These are phyloP conservation scores for Trichoderma sp. DNA, from an alignment of 2,329 filamentous ascomycete genomes.

Conservation along the genomic window DNA sequence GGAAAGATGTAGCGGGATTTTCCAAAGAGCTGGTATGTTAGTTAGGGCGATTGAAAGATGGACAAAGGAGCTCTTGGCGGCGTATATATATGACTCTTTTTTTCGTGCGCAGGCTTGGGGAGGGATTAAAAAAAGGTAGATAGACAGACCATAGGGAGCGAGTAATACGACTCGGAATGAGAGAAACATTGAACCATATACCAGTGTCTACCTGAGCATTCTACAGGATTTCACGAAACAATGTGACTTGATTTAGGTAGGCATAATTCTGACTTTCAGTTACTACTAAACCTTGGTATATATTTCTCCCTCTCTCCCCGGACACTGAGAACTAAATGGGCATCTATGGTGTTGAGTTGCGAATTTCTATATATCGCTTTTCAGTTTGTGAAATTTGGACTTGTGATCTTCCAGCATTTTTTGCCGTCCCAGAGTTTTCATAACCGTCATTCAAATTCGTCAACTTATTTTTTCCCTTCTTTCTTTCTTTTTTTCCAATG, in stretches of 20 bases:
- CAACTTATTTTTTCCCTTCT: background rate
- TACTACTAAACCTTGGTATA: background rate
- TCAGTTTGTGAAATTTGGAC: background rate
- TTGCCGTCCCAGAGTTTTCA: slow-evolving; percentile 12
- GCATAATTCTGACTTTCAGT: background rate
- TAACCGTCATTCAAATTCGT: slow-evolving; percentile 13
- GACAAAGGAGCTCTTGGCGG: slow-evolving; percentile 5
- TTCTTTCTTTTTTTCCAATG: background rate
- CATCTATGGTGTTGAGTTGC: background rate
- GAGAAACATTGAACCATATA: background rate
- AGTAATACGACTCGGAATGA: slow-evolving; percentile 10
- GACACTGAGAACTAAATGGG: too few relatives aligned
- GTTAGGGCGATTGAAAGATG: background rate
- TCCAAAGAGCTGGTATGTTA: background rate
- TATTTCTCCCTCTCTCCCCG: background rate
- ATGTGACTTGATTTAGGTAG: background rate
- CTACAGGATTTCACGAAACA: too few relatives aligned
- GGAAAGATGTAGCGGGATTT: background rate
- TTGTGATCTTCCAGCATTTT: background rate
- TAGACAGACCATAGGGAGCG: slow-evolving; percentile 9
- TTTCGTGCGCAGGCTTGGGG: background rate
- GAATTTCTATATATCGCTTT: background rate
- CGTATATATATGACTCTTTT: slow-evolving; percentile 18
- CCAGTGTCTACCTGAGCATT: background rate
- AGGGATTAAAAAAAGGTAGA: slow-evolving; percentile 8